Evolutionary conservation across 2,329 filamentous ascomycete genomes (phyloP).

Genomic region (Aspergillus uvarum): DNA sequence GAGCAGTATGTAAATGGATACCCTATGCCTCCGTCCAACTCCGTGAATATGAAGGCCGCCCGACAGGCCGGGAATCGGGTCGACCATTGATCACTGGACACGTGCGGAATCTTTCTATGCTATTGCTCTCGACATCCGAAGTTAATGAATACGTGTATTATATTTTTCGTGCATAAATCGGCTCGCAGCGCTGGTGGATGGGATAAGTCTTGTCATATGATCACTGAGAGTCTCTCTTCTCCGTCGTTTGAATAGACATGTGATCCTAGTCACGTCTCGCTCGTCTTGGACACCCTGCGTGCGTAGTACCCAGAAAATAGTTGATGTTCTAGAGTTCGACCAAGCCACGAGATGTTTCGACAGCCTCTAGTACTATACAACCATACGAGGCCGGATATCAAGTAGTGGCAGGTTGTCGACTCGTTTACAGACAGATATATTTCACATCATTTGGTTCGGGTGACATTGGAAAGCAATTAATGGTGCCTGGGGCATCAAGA

Average conservation of each 20-base stretch:
- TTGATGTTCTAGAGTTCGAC: too few relatives aligned
- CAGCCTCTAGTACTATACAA: too few relatives aligned
- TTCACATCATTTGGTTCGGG: too few relatives aligned
- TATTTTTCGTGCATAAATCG: constrained; percentile 22
- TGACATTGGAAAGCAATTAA: too few relatives aligned
- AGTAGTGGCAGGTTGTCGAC: too few relatives aligned
- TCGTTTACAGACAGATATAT: too few relatives aligned
- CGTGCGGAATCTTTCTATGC: constrained; percentile 6
- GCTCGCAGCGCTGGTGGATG: constrained; percentile 11
- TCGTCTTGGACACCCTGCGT: neutral
- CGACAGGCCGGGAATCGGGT: constrained; percentile 2
- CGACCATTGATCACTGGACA: constrained; percentile 5
- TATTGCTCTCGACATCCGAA: constrained; percentile 12
- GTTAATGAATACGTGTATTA: constrained; percentile 27
- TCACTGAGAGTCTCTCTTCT: constrained; percentile 8
- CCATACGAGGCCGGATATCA: too few relatives aligned
- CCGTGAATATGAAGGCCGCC: constrained; percentile 8
- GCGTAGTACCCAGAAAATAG: neutral
- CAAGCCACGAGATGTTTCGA: too few relatives aligned
- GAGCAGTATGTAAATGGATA: constrained; percentile 22
- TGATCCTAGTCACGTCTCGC: neutral
- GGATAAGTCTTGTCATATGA: constrained; percentile 2
- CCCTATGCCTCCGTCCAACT: constrained; percentile 4
- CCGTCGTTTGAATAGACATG: constrained; percentile 19
- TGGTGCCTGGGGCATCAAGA: too few relatives aligned